phyloP scores from a whole-genome alignment of 2,329 filamentous ascomycete genomes.

The Dactylonectria estremocensis region DNA sequence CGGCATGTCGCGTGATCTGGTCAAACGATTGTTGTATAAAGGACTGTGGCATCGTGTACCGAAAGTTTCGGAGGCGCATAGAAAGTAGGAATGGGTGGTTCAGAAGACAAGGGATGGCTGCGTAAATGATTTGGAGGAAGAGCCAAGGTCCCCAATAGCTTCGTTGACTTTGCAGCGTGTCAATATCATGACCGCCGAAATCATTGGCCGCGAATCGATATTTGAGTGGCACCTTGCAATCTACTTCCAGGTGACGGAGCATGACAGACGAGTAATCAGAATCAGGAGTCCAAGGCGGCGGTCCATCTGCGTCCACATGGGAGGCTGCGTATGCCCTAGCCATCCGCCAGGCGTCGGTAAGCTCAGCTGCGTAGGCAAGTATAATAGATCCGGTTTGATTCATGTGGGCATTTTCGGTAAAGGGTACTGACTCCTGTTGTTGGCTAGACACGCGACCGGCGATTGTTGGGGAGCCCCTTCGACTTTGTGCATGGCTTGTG shows the following conservation, averaged over 20 bases:
- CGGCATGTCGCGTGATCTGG: constrained; percentile 64
- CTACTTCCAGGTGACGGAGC: constrained; percentile 65
- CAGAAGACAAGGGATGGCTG: constrained; percentile 66
- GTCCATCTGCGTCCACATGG: constrained; percentile 60
- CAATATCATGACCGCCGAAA: constrained; percentile 58
- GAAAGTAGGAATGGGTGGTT: constrained; percentile 70
- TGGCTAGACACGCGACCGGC: neutral
- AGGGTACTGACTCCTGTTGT: neutral
- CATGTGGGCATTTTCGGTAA: neutral
- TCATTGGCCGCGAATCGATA: constrained; percentile 66
- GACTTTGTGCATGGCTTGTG: neutral
- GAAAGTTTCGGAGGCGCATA: constrained; percentile 66
- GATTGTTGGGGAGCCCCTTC: neutral
- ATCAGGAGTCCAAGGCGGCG: constrained; percentile 60
- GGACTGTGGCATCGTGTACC: constrained; percentile 66
- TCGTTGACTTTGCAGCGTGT: constrained; percentile 60
- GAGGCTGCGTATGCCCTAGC: constrained; percentile 63
- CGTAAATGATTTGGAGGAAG: constrained; percentile 67
- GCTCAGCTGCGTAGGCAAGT: constrained; percentile 59
- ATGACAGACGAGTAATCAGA: constrained; percentile 68
- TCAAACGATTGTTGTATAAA: constrained; percentile 69
- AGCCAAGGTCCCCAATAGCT: constrained; percentile 70
- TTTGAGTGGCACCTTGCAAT: constrained; percentile 64
- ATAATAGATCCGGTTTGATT: constrained; percentile 55
- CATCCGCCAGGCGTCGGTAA: constrained; percentile 65